Percentiles rank a stretch among this genome's conserved stretches.
phyloP scores from a whole-genome alignment of 257 asterid genomes.

The Lycium ferocissimum region DNA sequence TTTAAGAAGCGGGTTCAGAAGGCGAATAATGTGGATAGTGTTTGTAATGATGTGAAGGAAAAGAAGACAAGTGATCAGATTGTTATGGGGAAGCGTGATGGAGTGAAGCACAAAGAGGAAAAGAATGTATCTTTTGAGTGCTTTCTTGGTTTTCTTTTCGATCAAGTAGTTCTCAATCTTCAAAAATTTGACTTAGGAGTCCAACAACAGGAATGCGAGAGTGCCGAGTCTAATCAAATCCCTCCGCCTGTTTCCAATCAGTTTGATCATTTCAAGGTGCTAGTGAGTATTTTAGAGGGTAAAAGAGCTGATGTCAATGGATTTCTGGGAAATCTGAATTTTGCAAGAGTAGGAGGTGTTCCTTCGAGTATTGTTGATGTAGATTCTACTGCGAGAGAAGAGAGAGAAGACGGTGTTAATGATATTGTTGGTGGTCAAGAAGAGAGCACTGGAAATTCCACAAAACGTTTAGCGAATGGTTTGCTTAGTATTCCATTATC shows the following conservation, averaged over 20 bases:
- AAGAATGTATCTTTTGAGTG: constrained; percentile 68
- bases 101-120: constrained; percentile 53
- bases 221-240: constrained; percentile 36
- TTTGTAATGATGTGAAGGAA: constrained; percentile 43
- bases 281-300: constrained; percentile 72
- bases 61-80: constrained; percentile 36
- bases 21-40: constrained; percentile 42
- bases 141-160: constrained; percentile 69
- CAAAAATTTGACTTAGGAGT: constrained; percentile 64
- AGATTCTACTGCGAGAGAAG: constrained; percentile 64
- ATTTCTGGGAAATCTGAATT: constrained; percentile 73
- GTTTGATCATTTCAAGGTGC: constrained; percentile 64
- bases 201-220: constrained; percentile 55
- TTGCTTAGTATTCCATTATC: constrained; percentile 90
- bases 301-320: constrained; percentile 86
- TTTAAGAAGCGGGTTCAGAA: constrained; percentile 62
- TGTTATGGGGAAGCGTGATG: constrained; percentile 30
- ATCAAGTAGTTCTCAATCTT: constrained; percentile 66
- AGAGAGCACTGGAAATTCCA: constrained; percentile 61
- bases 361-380: constrained; percentile 83
- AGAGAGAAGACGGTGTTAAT: constrained; percentile 54
- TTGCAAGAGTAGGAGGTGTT: constrained; percentile 95
- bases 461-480: constrained; percentile 70
- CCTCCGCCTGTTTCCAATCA: constrained; percentile 41
- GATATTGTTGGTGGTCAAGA: constrained; percentile 60